These are phyloP conservation scores for Piper longum DNA, from an alignment of 164 flowering plant species.

Conservation along the genomic window DNA sequence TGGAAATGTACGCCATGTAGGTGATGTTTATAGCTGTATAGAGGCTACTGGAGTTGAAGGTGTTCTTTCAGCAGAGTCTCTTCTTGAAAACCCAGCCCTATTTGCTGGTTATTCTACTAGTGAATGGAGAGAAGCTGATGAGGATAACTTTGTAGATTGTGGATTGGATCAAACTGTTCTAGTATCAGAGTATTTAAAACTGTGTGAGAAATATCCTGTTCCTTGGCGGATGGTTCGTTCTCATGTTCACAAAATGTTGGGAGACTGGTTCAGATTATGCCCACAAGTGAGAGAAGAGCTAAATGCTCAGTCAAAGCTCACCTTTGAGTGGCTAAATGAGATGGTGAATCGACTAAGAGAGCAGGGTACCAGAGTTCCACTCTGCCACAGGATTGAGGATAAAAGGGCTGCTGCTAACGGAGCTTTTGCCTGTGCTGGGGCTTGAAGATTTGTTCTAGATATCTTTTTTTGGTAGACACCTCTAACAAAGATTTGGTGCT, in stretches of 20 bases:
- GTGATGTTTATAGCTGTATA: conserved; percentile 57
- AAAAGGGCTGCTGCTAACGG: conserved; percentile 12
- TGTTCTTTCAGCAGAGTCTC: conserved; percentile 90
- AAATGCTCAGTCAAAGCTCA: conserved; percentile 52
- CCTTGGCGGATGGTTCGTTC: conserved; percentile 95
- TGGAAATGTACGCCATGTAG: conserved; percentile 80
- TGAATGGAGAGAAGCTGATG: conserved; percentile 45
- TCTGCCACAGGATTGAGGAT: conserved; percentile 21
- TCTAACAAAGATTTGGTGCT: too few species aligned
- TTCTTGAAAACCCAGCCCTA: conserved; percentile 91
- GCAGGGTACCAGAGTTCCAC: conserved; percentile 49
- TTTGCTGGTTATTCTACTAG: conserved; percentile 75
- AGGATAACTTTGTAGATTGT: conserved; percentile 22
- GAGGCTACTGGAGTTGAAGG: conserved; percentile 79
- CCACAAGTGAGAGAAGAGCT: conserved; percentile 63
- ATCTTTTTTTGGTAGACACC: too few species aligned
- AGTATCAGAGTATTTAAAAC: conserved; percentile 60
- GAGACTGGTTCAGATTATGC: conserved; percentile 80
- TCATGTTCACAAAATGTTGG: conserved; percentile 83
- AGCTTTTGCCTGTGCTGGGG: conserved; percentile 3
- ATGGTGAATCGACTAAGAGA: conserved; percentile 62
- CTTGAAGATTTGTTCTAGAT: not conserved
- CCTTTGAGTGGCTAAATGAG: conserved; percentile 71
- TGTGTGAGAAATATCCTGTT: conserved; percentile 82
- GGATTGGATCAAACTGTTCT: conserved; percentile 61